A percentile compares a stretch with the other conserved stretches of the same genome.
Conservation (phyloP, 2,329 filamentous ascomycete genomes). For the Fusarium mundagurra region DNA sequence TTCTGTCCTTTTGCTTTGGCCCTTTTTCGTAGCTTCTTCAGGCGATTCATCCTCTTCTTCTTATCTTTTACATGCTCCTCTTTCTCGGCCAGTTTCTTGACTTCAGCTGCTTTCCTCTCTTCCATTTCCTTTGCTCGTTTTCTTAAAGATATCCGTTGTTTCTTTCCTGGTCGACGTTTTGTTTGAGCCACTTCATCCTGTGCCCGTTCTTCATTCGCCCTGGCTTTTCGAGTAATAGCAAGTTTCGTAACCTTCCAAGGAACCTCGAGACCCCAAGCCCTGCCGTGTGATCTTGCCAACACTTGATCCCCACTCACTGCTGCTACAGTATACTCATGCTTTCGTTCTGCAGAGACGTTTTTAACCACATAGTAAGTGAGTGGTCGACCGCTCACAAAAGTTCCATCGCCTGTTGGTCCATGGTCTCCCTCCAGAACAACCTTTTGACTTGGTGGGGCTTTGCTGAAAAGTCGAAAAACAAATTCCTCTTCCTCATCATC, state of each 20-base stretch:
- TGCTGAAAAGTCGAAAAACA: constrained; percentile 67
- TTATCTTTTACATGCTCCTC: constrained; percentile 68
- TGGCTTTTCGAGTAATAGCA: constrained; percentile 46
- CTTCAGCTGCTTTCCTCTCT: constrained; percentile 52
- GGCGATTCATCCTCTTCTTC: constrained; percentile 68
- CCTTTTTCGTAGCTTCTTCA: constrained; percentile 68
- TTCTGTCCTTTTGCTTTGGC: constrained; percentile 68
- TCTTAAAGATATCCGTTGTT: constrained; percentile 62
- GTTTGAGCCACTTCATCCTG: constrained; percentile 39
- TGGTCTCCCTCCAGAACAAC: constrained; percentile 61
- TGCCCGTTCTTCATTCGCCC: constrained; percentile 1
- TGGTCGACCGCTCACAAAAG: constrained; percentile 51
- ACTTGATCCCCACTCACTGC: constrained; percentile 65
- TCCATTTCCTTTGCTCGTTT: constrained; percentile 55
- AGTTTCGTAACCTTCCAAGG: constrained; percentile 67
- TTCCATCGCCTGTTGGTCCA: constrained; percentile 51
- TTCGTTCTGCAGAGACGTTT: constrained; percentile 49
- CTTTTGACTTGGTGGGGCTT: constrained; percentile 56
- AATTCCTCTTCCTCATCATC: constrained; percentile 53
- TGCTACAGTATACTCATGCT: constrained; percentile 53
- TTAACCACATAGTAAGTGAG: constrained; percentile 60
- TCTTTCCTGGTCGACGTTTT: constrained; percentile 66
- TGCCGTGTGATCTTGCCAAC: constrained; percentile 52
- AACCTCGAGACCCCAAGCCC: constrained; percentile 67
- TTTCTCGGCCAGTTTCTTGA: constrained; percentile 57